Percentiles rank a stretch among this genome's conserved stretches.
phyloP scores from a whole-genome alignment of 495 filamentous ascomycete genomes.

The Penicillium taxi region DNA sequence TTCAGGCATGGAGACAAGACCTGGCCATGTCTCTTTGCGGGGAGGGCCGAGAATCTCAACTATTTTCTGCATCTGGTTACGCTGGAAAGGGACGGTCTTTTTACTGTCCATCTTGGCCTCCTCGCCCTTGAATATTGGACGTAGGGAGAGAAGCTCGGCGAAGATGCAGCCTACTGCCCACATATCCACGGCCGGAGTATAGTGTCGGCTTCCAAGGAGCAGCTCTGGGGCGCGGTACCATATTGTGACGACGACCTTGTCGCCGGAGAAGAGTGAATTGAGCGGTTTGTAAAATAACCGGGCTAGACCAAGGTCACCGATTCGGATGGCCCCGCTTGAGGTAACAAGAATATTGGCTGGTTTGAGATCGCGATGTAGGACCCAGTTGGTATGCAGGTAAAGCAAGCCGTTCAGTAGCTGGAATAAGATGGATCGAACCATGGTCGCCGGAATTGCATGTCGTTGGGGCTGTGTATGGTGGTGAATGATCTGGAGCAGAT shows the following conservation, averaged over 20 bases:
- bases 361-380: conserved; percentile 92
- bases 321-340: conserved; percentile 76
- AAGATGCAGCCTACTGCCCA: conserved; percentile 99
- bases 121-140: conserved; percentile 97
- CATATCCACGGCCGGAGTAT: conserved; percentile 92
- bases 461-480: conserved; percentile 87
- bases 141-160: conserved; percentile 80
- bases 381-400: conserved; percentile 96
- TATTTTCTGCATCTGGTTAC: conserved; percentile 98
- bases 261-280: conserved; percentile 81
- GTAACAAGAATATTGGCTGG: conserved; percentile 99
- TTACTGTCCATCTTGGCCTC: conserved; percentile 99
- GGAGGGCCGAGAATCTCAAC: conserved; percentile 91
- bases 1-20: conserved; percentile 73
- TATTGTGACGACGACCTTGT: conserved; percentile 98
- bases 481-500: conserved; percentile 96
- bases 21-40: conserved; percentile 80
- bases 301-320: conserved; percentile 88
- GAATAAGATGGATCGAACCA: conserved; percentile 86
- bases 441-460: conserved; percentile 77
- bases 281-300: conserved; percentile 90
- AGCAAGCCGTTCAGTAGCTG: conserved; percentile 90
- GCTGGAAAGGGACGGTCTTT: conserved; percentile 93
- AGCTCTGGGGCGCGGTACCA: conserved; percentile 98
- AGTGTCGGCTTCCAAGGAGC: conserved; percentile 82